A percentile compares a stretch with the other conserved stretches of the same genome.
Conservation (phyloP, 257 asterid species). For the Solanum chilense region DNA sequence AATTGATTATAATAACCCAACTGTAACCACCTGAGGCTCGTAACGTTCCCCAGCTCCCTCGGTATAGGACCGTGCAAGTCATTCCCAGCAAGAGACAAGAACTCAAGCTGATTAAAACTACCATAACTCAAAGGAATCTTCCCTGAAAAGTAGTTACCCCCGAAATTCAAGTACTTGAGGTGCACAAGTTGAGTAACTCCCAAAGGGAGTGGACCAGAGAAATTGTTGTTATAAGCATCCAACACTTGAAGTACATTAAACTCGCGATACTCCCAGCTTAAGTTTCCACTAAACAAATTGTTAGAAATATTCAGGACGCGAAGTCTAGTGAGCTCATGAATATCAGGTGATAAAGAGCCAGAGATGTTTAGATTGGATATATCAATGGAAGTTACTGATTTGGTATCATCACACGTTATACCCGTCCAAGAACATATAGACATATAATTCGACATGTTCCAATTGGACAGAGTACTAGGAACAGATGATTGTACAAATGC, state of each 20-base stretch:
- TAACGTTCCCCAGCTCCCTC: conserved; percentile 21
- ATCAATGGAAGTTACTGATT: conserved; percentile 18
- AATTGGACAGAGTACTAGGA: conserved; percentile 8
- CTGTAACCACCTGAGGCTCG: conserved; percentile 19
- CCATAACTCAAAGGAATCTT: conserved; percentile 19
- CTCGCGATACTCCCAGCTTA: conserved; percentile 17
- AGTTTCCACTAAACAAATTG: conserved; percentile 21
- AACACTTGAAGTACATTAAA: conserved; percentile 10
- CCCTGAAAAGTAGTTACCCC: conserved; percentile 36
- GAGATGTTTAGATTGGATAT: conserved; percentile 35
- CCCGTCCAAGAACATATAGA: conserved; percentile 24
- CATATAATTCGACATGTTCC: conserved; percentile 27
- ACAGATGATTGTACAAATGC: conserved; percentile 2
- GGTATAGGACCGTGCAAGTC: conserved; percentile 29
- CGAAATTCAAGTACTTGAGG: conserved; percentile 23
- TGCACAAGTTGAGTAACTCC: conserved; percentile 5
- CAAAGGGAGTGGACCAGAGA: conserved; percentile 24
- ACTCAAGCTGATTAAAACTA: conserved; percentile 9
- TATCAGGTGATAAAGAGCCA: conserved; percentile 18
- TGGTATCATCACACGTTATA: conserved; percentile 17
- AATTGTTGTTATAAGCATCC: conserved; percentile 33
- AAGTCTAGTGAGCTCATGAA: conserved; percentile 12
- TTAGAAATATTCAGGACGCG: conserved; percentile 20
- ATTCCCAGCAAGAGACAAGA: conserved; percentile 30
- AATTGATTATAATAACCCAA: conserved; percentile 29